Evolutionary conservation across 495 filamentous ascomycete genomes (phyloP), one percentile per base, ranked within the genome.

Genomic region (Lasiosphaeria hispida): DNA sequence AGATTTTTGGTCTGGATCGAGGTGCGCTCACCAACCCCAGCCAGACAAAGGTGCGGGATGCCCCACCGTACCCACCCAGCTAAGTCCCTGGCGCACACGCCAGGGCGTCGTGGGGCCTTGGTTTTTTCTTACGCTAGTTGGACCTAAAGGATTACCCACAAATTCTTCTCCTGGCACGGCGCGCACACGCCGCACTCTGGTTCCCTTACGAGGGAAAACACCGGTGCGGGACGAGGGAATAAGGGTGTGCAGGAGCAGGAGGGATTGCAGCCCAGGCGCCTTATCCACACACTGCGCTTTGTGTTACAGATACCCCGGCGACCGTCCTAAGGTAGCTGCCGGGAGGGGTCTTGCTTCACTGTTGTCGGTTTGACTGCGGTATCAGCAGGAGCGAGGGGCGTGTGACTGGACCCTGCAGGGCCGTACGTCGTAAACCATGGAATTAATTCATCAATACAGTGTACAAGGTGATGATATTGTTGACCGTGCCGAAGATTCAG

Each of bases 1-100:
- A 59, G 48, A 41, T 62, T 69, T 69, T 62, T 39, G 58, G 56
- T 23, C 42, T 35, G 53, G 64, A 69, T 69, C 66, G 66, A 64
- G 52, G 18, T 4, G 30, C 4, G 23, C 39, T n/a, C 35, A 14
- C 33, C 44, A 38, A 17, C 48, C 33, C 34, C 30, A 37, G 13
- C 39, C 36, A 52, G 36, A 52, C 50, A 30, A 60, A 19, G 23
- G 38, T 48, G 58, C 63, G 57, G 60, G 61, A 60, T 17, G 55
- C 30, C 48, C 63, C 66, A n/a, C n/a, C n/a, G n/a, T n/a, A n/a
- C n/a, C n/a, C n/a, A 62, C 66, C 47, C 47, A 18, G 55, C 15
- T n/a, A 8, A 15, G 15, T 54, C 30, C 39, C 45, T 45, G 43
- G 43, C 18, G 43, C 4, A 15, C 17, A 23, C 30, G 43, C 11